Evolutionary conservation across 805 yeast genomes (phyloP).

Genomic region (Sugiyamaella valdiviana): DNA sequence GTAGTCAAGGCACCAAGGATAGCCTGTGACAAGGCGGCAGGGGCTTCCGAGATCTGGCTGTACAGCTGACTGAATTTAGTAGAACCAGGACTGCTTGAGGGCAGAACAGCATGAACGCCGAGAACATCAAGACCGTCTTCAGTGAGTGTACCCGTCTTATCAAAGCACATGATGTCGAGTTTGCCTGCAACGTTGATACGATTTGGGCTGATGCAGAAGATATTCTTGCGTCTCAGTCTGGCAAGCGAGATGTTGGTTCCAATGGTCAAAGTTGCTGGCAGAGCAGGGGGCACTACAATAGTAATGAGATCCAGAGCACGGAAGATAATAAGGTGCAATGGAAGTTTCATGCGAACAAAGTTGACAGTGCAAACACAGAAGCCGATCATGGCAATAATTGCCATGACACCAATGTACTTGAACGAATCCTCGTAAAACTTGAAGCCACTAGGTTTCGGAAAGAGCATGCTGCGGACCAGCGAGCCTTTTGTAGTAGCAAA

Average conservation of each 20-base stretch:
- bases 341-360: constrained; percentile 70
- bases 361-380: constrained; percentile 77
- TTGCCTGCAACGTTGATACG: constrained; percentile 96
- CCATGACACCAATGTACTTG: constrained; percentile 93
- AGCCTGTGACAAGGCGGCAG: constrained; percentile 12
- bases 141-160: constrained; percentile 95
- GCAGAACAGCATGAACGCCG: constrained; percentile 43
- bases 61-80: constrained; percentile 19
- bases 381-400: constrained; percentile 75
- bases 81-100: constrained; percentile 13
- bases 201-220: constrained; percentile 91
- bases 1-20: constrained; percentile 53
- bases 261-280: constrained; percentile 94
- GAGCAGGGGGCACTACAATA: constrained; percentile 96
- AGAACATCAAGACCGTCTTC: constrained; percentile 93
- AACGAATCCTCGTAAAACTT: constrained; percentile 92
- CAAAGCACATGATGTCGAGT: constrained; percentile 83
- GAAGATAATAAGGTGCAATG: constrained; percentile 61
- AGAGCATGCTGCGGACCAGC: constrained; percentile 87
- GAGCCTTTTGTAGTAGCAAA: constrained; percentile 96
- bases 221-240: constrained; percentile 58
- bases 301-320: constrained; percentile 93
- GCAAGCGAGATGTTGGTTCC: constrained; percentile 90
- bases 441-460: constrained; percentile 91
- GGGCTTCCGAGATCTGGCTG: constrained; percentile 5